Percentiles rank a stretch among this genome's conserved stretches.
Evolutionary conservation across 441 rosid genomes (phyloP).

Genomic region (Flueggea neowawraea): DNA sequence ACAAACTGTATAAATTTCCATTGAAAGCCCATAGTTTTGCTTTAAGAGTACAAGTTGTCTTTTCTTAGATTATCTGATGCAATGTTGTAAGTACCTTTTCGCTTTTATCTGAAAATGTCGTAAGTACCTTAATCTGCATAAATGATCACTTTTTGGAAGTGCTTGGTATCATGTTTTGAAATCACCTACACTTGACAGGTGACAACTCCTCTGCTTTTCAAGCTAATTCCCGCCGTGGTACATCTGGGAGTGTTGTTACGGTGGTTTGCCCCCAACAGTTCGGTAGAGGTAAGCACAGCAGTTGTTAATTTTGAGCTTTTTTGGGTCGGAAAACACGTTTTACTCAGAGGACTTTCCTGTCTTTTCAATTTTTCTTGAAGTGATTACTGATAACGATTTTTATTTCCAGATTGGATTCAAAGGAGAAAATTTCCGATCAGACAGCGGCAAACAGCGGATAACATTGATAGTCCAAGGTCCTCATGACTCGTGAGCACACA

Average conservation of each 20-base stretch:
- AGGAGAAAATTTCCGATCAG: constrained; percentile 43
- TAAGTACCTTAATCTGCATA: not conserved
- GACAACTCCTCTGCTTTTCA: constrained; percentile 93
- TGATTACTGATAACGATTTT: constrained; percentile 14
- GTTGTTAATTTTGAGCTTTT: not conserved
- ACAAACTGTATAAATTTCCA: too few relatives aligned
- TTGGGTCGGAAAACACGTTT: not conserved
- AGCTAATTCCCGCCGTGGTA: constrained; percentile 87
- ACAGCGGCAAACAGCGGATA: constrained; percentile 44
- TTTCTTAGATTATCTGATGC: not conserved
- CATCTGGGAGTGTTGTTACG: constrained; percentile 88
- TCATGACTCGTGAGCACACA: constrained; percentile 34
- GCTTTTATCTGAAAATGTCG: too few relatives aligned
- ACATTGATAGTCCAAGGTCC: constrained; percentile 31
- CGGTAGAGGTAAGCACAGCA: constrained; percentile 56
- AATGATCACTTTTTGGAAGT: too few relatives aligned
- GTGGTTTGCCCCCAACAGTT: constrained; percentile 80
- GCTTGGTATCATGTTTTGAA: too few relatives aligned
- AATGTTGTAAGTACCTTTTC: not conserved
- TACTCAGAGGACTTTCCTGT: not conserved
- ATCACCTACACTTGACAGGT: constrained; percentile 43
- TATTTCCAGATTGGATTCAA: constrained; percentile 37
- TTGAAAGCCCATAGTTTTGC: too few relatives aligned
- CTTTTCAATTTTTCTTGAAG: not conserved
- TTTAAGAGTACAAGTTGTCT: not conserved